phyloP scores from a whole-genome alignment of 768 basidiomycete species.

The Suillus variegatus region DNA sequence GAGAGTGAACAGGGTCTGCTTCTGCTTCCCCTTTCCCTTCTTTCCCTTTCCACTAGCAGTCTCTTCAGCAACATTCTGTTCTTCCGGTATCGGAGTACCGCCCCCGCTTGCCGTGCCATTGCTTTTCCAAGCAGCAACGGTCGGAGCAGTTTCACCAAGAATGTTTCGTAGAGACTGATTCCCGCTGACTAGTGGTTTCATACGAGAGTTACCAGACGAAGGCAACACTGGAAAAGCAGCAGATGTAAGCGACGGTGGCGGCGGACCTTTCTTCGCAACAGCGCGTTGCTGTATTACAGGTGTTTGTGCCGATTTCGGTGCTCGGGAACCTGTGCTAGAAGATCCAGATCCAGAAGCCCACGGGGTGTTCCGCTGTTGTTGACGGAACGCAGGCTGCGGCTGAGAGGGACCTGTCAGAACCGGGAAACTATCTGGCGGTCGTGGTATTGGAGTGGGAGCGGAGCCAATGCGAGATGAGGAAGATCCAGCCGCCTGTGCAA shows the following conservation, averaged over 20 bases:
- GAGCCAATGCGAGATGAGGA: slow-evolving; percentile 36
- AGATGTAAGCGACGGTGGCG: slow-evolving; percentile 48
- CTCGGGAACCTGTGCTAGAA: slow-evolving; percentile 21
- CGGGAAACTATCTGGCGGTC: slow-evolving; percentile 31
- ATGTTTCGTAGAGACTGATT: slow-evolving; percentile 72
- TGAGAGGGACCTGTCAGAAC: slow-evolving; percentile 20
- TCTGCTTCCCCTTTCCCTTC: slow-evolving; percentile 82
- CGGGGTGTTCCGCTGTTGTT: slow-evolving; percentile 56
- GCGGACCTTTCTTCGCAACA: neutral
- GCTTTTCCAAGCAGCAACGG: slow-evolving; percentile 34
- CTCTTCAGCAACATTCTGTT: slow-evolving; percentile 9
- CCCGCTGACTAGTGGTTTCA: slow-evolving; percentile 53
- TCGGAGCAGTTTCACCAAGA: slow-evolving; percentile 43
- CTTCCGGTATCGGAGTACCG: slow-evolving; percentile 13
- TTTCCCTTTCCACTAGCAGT: slow-evolving; percentile 48
- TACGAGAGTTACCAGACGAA: slow-evolving; percentile 37
- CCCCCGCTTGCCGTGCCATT: slow-evolving; percentile 30
- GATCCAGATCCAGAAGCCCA: slow-evolving; percentile 49
- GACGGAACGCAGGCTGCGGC: slow-evolving; percentile 34
- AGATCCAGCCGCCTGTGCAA: slow-evolving; percentile 73
- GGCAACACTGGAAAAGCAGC: slow-evolving; percentile 75
- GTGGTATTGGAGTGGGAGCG: slow-evolving; percentile 25
- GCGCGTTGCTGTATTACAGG: slow-evolving; percentile 9
- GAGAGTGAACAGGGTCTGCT: slow-evolving; percentile 79
- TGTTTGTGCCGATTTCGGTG: slow-evolving; percentile 21